These are phyloP conservation scores for Salix exigua DNA, from an alignment of 345 rosid genomes.

Conservation along the genomic window DNA sequence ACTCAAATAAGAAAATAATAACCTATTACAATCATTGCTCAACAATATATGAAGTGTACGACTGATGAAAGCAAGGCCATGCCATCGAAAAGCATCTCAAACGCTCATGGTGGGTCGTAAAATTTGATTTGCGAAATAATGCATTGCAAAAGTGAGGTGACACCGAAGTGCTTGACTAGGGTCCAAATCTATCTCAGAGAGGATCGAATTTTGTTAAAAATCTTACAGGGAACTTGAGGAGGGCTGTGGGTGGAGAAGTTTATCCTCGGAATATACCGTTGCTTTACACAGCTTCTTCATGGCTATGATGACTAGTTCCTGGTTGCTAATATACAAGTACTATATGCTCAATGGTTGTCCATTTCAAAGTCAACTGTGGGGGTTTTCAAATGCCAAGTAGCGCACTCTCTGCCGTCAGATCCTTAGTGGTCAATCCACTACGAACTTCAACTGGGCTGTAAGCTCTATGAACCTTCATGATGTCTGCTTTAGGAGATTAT, in stretches of 20 bases:
- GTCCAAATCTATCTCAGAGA: background rate
- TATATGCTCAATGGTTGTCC: background rate
- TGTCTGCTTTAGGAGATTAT: no score
- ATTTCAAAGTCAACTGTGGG: background rate
- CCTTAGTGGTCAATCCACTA: background rate
- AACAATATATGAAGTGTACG: no score
- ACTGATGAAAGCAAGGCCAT: no score
- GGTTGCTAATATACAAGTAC: background rate
- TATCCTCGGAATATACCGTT: conserved; percentile 18
- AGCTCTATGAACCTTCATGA: no score
- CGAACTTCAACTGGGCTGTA: no score
- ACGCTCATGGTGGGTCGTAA: no score
- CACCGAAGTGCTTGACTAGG: background rate
- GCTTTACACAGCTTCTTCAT: background rate
- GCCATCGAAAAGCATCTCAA: no score
- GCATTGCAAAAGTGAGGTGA: background rate
- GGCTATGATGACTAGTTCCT: background rate
- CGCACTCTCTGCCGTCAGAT: background rate
- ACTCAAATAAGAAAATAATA: no score
- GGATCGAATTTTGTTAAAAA: background rate
- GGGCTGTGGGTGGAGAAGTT: conserved; percentile 10
- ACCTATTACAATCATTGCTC: no score
- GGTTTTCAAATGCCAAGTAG: background rate
- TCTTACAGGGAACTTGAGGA: background rate
- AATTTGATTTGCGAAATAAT: no score